Conservation (phyloP, 1,284 basidiomycete genomes). For the Mrakiaceae sp. region DNA sequence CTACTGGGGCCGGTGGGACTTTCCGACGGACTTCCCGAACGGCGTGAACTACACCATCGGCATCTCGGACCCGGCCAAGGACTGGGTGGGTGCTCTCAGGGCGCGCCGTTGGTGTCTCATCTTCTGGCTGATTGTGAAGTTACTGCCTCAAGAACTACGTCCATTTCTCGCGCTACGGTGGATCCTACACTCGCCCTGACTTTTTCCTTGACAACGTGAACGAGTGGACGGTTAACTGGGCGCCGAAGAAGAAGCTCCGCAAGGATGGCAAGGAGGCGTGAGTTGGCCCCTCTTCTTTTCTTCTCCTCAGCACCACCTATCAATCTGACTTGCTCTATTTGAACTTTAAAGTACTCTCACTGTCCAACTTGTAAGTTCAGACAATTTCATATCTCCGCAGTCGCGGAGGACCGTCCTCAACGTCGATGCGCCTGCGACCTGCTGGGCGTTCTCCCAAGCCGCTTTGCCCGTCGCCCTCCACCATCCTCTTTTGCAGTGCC, state of each 20-base stretch:
- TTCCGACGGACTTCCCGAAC: conserved; percentile 24
- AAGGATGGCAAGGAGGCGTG: background rate
- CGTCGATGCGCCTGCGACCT: too few species aligned
- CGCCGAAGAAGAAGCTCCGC: conserved; percentile 14
- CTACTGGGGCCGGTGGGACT: conserved; percentile 27
- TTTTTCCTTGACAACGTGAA: conserved; percentile 21
- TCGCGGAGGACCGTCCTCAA: too few species aligned
- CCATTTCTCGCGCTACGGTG: conserved; percentile 1
- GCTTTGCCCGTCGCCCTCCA: too few species aligned
- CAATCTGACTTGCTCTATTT: background rate
- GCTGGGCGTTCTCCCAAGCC: too few species aligned
- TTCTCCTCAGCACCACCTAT: background rate
- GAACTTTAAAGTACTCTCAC: conserved; percentile 20
- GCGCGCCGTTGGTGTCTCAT: background rate
- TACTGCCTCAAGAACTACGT: background rate
- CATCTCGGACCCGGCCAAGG: conserved; percentile 19
- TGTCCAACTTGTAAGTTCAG: conserved; percentile 16
- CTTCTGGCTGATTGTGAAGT: background rate
- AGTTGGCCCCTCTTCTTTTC: background rate
- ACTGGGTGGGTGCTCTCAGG: conserved; percentile 19
- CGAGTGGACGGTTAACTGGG: conserved; percentile 25
- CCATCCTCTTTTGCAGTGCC: too few species aligned
- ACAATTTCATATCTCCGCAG: too few species aligned
- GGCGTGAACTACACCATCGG: conserved; percentile 25
- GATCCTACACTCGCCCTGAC: background rate